Evolutionary conservation across 805 yeast species (phyloP).

Genomic region (Wickerhamomyces subpelliculosus): DNA sequence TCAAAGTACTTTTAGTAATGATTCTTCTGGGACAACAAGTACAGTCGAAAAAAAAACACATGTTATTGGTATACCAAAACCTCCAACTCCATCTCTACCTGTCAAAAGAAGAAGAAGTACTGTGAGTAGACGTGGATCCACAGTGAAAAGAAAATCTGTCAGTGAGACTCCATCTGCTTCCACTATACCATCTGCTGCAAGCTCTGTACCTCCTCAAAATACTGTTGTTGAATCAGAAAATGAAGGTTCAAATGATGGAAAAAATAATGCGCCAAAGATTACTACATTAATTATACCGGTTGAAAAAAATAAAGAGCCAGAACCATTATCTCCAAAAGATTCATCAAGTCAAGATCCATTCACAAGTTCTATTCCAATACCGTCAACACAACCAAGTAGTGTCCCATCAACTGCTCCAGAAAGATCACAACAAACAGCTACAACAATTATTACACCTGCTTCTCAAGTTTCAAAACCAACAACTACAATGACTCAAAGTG

Average conservation of each 20-base stretch:
- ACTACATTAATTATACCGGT: no score
- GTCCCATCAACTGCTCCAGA: neutral
- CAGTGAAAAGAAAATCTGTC: neutral
- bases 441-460: no score
- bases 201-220: neutral
- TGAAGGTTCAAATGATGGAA: neutral
- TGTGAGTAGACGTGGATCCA: neutral
- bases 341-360: conserved; percentile 1
- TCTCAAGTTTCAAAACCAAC: neutral
- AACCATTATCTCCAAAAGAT: neutral
- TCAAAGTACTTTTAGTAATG: neutral
- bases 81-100: conserved; percentile 4
- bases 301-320: no score
- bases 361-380: conserved; percentile 2
- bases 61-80: conserved; percentile 22
- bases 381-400: conserved; percentile 4
- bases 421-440: conserved; percentile 1
- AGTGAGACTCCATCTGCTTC: neutral
- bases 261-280: no score
- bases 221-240: conserved; percentile 2
- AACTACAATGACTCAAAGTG: neutral
- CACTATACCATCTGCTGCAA: neutral
- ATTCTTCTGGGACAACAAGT: conserved; percentile 4
- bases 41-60: conserved; percentile 18
- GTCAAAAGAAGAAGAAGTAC: conserved; percentile 5